Conservation (phyloP, 768 basidiomycete genomes). For the Tricholoma hemisulphureum region DNA sequence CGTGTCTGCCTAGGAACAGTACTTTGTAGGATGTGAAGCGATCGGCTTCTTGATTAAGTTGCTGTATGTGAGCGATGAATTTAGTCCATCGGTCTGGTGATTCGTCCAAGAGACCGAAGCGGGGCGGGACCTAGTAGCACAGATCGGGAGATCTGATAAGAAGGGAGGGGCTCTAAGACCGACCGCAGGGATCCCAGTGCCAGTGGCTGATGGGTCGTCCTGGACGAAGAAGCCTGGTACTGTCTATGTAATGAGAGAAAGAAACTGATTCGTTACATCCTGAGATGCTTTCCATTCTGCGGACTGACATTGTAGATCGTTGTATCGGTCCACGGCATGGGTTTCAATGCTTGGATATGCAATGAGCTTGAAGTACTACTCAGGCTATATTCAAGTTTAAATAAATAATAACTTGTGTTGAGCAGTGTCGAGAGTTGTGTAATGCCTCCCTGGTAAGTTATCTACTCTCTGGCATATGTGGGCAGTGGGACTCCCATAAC, state of each 20-base stretch:
- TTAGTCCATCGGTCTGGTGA: slow-evolving; percentile 48
- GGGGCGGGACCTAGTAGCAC: slow-evolving; percentile 53
- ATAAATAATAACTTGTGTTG: too few relatives aligned
- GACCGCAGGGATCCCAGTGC: slow-evolving; percentile 29
- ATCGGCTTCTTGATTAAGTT: slow-evolving; percentile 45
- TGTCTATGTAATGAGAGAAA: slow-evolving; percentile 18
- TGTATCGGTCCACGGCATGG: neutral
- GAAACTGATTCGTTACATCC: neutral
- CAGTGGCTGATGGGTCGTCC: slow-evolving; percentile 29
- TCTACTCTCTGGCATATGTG: too few relatives aligned
- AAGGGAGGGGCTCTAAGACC: slow-evolving; percentile 5
- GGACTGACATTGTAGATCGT: neutral
- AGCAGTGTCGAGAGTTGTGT: too few relatives aligned
- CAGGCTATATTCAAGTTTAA: too few relatives aligned
- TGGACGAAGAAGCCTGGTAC: slow-evolving; percentile 45
- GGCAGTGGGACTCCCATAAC: too few relatives aligned
- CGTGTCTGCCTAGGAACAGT: slow-evolving; percentile 67
- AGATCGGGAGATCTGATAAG: neutral
- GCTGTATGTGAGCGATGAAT: slow-evolving; percentile 39
- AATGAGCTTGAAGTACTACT: too few relatives aligned
- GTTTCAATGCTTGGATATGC: neutral
- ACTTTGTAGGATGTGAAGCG: slow-evolving; percentile 53
- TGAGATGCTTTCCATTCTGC: neutral
- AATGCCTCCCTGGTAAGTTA: too few relatives aligned
- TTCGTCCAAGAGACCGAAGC: slow-evolving; percentile 59